A percentile compares a stretch with the other conserved stretches of the same genome.
Conservation (phyloP, 2,329 filamentous ascomycete genomes). For the Akanthomyces muscarius region DNA sequence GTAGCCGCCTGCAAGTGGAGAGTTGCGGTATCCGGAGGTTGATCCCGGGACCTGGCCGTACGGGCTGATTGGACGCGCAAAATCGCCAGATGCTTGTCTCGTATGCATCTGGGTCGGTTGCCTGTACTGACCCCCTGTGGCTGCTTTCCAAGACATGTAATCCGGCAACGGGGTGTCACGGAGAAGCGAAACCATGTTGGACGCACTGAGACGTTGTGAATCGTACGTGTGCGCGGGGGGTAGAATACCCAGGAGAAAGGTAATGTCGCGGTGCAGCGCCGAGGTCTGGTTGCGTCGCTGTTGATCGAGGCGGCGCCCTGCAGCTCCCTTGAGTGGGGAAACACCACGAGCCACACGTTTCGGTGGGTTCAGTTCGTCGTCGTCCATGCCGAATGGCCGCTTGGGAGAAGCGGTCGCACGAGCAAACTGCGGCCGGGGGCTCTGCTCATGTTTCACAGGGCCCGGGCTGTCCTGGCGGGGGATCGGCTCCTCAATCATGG, state of each 20-base stretch:
- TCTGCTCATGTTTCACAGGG: slow-evolving; percentile 33
- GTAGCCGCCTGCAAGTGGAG: slow-evolving; percentile 34
- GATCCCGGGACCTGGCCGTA: slow-evolving; percentile 41
- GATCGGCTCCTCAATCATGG: slow-evolving; percentile 49
- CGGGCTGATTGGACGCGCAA: slow-evolving; percentile 45
- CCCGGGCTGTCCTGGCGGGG: slow-evolving; percentile 45
- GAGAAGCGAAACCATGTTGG: slow-evolving; percentile 69
- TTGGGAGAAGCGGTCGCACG: slow-evolving; percentile 53
- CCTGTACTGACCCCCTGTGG: slow-evolving; percentile 34
- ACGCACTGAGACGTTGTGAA: slow-evolving; percentile 63
- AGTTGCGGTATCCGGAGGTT: slow-evolving; percentile 46
- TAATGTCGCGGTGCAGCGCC: slow-evolving; percentile 68
- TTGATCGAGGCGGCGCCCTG: slow-evolving; percentile 79
- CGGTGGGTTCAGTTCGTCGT: slow-evolving; percentile 69
- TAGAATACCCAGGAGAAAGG: slow-evolving; percentile 66
- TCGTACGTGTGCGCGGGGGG: slow-evolving; percentile 71
- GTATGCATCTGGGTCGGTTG: slow-evolving; percentile 34
- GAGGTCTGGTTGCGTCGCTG: slow-evolving; percentile 61
- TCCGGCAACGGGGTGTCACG: slow-evolving; percentile 64
- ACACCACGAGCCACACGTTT: slow-evolving; percentile 86
- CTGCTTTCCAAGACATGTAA: slow-evolving; percentile 51
- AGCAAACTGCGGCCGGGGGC: slow-evolving; percentile 47
- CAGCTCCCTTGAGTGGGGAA: slow-evolving; percentile 87
- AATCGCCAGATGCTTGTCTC: slow-evolving; percentile 43
- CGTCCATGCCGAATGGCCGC: slow-evolving; percentile 61